These are phyloP conservation scores for Magnusiomyces fungicola DNA, from an alignment of 1,139 yeast species.

Conservation along the genomic window DNA sequence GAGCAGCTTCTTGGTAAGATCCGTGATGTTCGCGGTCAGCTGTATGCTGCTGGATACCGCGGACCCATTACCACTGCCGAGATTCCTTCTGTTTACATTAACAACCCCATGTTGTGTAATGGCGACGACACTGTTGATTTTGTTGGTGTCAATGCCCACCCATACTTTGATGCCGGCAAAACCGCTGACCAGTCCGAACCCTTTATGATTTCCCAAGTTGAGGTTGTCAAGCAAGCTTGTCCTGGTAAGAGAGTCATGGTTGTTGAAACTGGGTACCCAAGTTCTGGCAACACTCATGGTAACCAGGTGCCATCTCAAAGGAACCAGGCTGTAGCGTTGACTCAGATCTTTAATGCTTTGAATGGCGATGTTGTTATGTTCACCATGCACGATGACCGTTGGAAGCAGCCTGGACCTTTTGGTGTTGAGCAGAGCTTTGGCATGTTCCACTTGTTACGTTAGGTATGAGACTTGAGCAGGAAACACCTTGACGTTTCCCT, in stretches of 20 bases:
- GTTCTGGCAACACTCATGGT: slow-evolving; percentile 64
- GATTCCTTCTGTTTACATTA: slow-evolving; percentile 69
- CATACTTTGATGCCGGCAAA: slow-evolving; percentile 63
- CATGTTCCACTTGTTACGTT: slow-evolving; percentile 15
- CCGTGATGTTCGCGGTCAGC: slow-evolving; percentile 48
- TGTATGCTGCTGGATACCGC: slow-evolving; percentile 63
- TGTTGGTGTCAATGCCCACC: slow-evolving; percentile 80
- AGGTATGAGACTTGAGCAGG: too few species aligned
- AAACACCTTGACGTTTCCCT: too few species aligned
- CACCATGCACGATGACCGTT: slow-evolving; percentile 69
- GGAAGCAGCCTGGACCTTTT: slow-evolving; percentile 84
- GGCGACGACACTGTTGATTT: slow-evolving; percentile 49
- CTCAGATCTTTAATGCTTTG: slow-evolving; percentile 48
- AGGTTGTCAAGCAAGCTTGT: slow-evolving; percentile 42
- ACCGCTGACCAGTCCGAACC: slow-evolving; percentile 63
- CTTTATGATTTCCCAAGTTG: slow-evolving; percentile 59
- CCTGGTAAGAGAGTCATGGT: slow-evolving; percentile 37
- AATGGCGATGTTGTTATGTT: slow-evolving; percentile 53
- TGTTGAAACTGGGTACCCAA: slow-evolving; percentile 90
- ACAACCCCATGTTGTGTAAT: slow-evolving; percentile 60
- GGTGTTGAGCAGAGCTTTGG: slow-evolving; percentile 87
- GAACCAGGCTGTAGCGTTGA: slow-evolving; percentile 66
- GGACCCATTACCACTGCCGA: slow-evolving; percentile 79
- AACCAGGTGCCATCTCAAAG: slow-evolving; percentile 58
- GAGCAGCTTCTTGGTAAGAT: slow-evolving; percentile 56